phyloP scores from a whole-genome alignment of 192 early-diverging fungal genomes.

The Coemansia sp. region DNA sequence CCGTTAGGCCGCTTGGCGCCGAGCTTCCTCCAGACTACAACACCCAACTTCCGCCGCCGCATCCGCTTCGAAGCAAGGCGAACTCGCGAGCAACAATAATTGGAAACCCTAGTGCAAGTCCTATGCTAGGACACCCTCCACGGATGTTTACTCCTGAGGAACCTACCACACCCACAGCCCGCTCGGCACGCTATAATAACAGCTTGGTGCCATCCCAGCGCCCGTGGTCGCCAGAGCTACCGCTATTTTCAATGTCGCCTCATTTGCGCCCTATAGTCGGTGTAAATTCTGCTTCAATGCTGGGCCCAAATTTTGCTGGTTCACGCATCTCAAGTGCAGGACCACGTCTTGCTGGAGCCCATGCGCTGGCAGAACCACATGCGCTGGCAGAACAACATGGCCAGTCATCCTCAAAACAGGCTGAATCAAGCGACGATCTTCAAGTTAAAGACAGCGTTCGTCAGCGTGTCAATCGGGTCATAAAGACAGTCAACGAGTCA shows the following conservation, averaged over 20 bases:
- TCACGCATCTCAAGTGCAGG: slow-evolving; percentile 21
- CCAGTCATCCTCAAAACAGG: background rate
- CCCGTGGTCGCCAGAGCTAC: slow-evolving; percentile 24
- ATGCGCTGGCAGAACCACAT: background rate
- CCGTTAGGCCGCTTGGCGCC: slow-evolving; percentile 10
- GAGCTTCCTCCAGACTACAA: slow-evolving; percentile 51
- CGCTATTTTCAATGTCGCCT: slow-evolving; percentile 19
- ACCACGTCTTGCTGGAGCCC: slow-evolving; percentile 3
- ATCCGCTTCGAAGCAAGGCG: slow-evolving; percentile 33
- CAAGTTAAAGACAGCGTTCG: slow-evolving; percentile 51
- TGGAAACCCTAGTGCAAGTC: slow-evolving; percentile 24
- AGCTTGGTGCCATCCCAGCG: slow-evolving; percentile 10
- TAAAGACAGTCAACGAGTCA: slow-evolving; percentile 47
- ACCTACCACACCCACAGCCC: slow-evolving; percentile 3
- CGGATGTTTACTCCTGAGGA: slow-evolving; percentile 46
- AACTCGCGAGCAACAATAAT: slow-evolving; percentile 26
- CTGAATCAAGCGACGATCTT: slow-evolving; percentile 20
- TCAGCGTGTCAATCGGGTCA: slow-evolving; percentile 44
- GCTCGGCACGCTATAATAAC: background rate
- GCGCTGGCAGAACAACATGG: background rate
- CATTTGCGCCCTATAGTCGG: slow-evolving; percentile 38
- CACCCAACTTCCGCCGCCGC: slow-evolving; percentile 50
- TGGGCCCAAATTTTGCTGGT: slow-evolving; percentile 17
- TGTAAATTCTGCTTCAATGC: slow-evolving; percentile 17
- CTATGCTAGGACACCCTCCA: slow-evolving; percentile 23